A percentile compares a stretch with the other conserved stretches of the same genome.
These are phyloP conservation scores for Cryphonectria naterciae DNA, from an alignment of 2,329 filamentous ascomycete genomes.

Conservation along the genomic window DNA sequence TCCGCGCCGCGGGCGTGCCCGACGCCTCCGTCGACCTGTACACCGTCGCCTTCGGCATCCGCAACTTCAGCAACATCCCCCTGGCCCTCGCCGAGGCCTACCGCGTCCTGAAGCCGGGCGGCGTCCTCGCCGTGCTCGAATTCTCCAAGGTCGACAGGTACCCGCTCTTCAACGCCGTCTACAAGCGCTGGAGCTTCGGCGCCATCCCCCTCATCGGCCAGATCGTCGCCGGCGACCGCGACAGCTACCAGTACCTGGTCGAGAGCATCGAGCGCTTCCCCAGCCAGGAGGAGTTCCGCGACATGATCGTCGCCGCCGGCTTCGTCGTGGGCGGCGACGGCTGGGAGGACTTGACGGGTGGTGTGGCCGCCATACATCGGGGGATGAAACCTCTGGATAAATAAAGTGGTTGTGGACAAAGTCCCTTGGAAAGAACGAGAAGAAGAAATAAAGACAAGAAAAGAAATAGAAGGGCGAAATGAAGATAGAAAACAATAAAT, in stretches of 20 bases:
- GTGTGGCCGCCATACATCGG: conserved; percentile 95
- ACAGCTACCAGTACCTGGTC: conserved; percentile 97
- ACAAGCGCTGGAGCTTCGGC: conserved; percentile 94
- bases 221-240: conserved; percentile 88
- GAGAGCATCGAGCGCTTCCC: conserved; percentile 97
- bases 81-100: conserved; percentile 81
- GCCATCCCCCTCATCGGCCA: conserved; percentile 96
- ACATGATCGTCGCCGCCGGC: conserved; percentile 82
- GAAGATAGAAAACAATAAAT: not conserved
- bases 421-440: not conserved
- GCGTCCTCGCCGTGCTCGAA: conserved; percentile 94
- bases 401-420: not conserved
- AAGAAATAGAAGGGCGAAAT: not conserved
- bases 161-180: conserved; percentile 78
- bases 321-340: conserved; percentile 82
- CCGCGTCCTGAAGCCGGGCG: conserved; percentile 89
- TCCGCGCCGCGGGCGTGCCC: conserved; percentile 63
- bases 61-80: conserved; percentile 94
- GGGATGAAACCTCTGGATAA: conserved; percentile 74
- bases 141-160: conserved; percentile 84
- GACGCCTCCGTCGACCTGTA: conserved; percentile 85
- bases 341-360: conserved; percentile 89
- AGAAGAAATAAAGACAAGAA: not conserved
- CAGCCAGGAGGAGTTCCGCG: conserved; percentile 78
- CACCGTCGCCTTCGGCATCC: conserved; percentile 95